Evolutionary conservation across 768 basidiomycete species (phyloP), one percentile per base, ranked within the genome.

Genomic region (Rhodotorula babjevae): DNA sequence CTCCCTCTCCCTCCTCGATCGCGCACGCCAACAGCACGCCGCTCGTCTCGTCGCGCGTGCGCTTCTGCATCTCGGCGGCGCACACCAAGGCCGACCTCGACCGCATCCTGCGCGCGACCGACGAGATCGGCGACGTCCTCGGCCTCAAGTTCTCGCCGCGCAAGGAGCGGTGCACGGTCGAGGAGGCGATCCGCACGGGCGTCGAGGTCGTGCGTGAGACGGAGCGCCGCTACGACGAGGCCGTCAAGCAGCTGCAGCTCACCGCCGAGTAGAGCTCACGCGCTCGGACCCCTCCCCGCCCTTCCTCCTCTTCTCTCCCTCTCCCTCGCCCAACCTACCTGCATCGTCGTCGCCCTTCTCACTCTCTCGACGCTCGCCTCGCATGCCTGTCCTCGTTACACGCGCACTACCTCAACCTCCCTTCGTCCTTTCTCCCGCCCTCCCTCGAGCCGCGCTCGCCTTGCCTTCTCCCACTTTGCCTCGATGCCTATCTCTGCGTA

Each of bases 31-130:
- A 14, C 93, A 93, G 73, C 2, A 96, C 93, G 40, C 88, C 93
- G 25, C 86, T 97, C 53, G 87, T 93, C 72, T 92, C 91, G 18
- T 86, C 87, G 57, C 87, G 96, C 42, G 92, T 93, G 65, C 85
- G 96, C 77, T 96, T 98, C 85, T 98, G 96, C 79, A 85, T 97
- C 25, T 92, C 90, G 68, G 90, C 95, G 19, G 84, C 93, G 61
- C 96, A 99, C 84, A 98, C 94, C 68, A 99, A 99, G 84, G 90
- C 93, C 77, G 96, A 99, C 79, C 87, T 98, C 69, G 96, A 99
- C 82, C 83, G 83, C 21, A 82, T 98, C 42, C 84, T 99, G 61
- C 83, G 85, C 56, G 94, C 95, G 15, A 92, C 89, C 78, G 92
- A 96, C 81, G 94, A 96, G 81, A 84, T 98, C 72, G 96, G 96